These are phyloP conservation scores for Saitozyma podzolica DNA, from an alignment of 768 basidiomycete genomes.

Conservation along the genomic window DNA sequence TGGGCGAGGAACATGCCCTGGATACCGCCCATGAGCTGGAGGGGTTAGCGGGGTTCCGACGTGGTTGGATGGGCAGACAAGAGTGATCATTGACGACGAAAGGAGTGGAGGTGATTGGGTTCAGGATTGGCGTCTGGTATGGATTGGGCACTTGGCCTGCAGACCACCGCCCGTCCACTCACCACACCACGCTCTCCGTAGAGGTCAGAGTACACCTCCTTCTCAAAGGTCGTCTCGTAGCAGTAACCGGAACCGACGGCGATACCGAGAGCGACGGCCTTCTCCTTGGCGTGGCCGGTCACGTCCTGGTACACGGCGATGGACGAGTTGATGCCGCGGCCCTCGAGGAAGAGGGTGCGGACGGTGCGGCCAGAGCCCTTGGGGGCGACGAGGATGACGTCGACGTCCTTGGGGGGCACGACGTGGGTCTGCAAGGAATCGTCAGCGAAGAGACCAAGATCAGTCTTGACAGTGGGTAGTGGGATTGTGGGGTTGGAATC, in stretches of 20 bases:
- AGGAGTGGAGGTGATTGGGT: no score
- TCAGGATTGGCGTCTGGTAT: no score
- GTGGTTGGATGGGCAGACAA: not conserved
- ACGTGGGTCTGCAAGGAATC: constrained; percentile 67
- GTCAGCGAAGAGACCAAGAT: not conserved
- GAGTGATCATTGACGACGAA: not conserved
- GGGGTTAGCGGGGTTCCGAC: constrained; percentile 11
- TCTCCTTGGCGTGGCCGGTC: constrained; percentile 95
- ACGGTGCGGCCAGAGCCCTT: constrained; percentile 99
- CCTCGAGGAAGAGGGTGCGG: constrained; percentile 99
- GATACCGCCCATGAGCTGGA: constrained; percentile 92
- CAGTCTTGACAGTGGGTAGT: not conserved
- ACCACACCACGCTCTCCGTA: constrained; percentile 99
- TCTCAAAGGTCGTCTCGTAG: constrained; percentile 99
- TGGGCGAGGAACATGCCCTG: constrained; percentile 98
- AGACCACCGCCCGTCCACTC: constrained; percentile 52
- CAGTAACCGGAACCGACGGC: constrained; percentile 94
- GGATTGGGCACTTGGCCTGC: not conserved
- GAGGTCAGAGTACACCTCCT: constrained; percentile 98
- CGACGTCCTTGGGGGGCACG: constrained; percentile 84
- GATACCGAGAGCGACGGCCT: constrained; percentile 90
- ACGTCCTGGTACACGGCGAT: constrained; percentile 97
- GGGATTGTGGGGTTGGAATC: not conserved
- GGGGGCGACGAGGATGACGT: constrained; percentile 98
- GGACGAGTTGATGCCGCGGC: constrained; percentile 73